Evolutionary conservation across 192 early-diverging fungal species (phyloP).

Genomic region (Coemansia sp.): DNA sequence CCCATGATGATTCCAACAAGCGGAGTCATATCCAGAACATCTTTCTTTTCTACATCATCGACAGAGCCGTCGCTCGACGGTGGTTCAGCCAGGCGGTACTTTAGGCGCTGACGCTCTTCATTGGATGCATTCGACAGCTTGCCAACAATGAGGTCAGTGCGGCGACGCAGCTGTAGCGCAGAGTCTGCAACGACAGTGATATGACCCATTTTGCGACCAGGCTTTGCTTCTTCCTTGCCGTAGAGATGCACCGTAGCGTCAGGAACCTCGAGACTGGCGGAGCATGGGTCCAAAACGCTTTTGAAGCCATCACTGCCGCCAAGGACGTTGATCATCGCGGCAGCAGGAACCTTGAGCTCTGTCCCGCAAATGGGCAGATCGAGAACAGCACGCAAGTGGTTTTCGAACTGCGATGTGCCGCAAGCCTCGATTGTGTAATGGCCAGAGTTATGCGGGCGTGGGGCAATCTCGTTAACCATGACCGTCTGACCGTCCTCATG

Average conservation of each 20-base stretch:
- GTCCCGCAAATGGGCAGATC: constrained; percentile 88
- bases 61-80: constrained; percentile 29
- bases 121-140: constrained; percentile 51
- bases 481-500: constrained; percentile 78
- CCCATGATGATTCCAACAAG: constrained; percentile 99
- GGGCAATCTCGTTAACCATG: constrained; percentile 96
- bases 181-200: constrained; percentile 89
- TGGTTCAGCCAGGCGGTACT: constrained; percentile 18
- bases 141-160: constrained; percentile 62
- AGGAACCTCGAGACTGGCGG: constrained; percentile 66
- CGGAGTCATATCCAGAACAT: constrained; percentile 56
- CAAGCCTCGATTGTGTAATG: constrained; percentile 99
- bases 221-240: constrained; percentile 86
- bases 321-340: constrained; percentile 95
- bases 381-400: constrained; percentile 87
- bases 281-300: constrained; percentile 57
- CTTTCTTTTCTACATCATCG: constrained; percentile 25
- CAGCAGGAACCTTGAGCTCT: constrained; percentile 83
- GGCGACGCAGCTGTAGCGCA: constrained; percentile 72
- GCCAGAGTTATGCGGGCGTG: constrained; percentile 98
- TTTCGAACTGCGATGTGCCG: constrained; percentile 96
- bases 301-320: constrained; percentile 65
- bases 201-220: constrained; percentile 97
- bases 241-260: constrained; percentile 93
- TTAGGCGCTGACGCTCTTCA: constrained; percentile 38